Percentiles rank a stretch among this genome's conserved stretches.
phyloP scores from a whole-genome alignment of 768 basidiomycete genomes.

The Pleurotus ostreatus region DNA sequence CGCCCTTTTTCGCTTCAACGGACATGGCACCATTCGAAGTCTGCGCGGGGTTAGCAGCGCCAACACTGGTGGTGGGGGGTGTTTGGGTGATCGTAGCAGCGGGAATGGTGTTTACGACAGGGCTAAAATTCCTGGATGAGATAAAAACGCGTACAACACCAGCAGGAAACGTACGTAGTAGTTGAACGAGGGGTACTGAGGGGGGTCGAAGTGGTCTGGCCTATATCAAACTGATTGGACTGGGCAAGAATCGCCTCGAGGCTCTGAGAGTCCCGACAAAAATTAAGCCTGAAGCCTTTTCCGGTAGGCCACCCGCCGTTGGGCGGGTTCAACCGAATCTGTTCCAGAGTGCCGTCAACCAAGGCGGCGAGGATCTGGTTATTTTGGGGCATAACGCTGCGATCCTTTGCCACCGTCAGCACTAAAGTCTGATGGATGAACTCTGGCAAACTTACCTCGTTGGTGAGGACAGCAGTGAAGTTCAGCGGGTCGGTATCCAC shows the following conservation, averaged over 20 bases:
- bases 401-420: constrained; percentile 8
- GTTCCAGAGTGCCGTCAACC: constrained; percentile 44
- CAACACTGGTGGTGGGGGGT: neutral
- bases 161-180: constrained; percentile 13
- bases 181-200: constrained; percentile 11
- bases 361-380: constrained; percentile 51
- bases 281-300: constrained; percentile 64
- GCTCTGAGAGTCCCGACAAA: constrained; percentile 47
- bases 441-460: constrained; percentile 39
- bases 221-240: constrained; percentile 55
- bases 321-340: constrained; percentile 45
- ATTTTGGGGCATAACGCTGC: constrained; percentile 23
- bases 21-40: neutral
- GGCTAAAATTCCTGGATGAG: neutral
- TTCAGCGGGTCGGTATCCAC: constrained; percentile 64
- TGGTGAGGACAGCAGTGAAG: constrained; percentile 68
- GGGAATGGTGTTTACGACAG: neutral
- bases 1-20: neutral
- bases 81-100: neutral
- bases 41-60: neutral
- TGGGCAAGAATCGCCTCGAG: constrained; percentile 64
- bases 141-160: neutral
- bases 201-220: constrained; percentile 16
- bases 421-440: neutral
- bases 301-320: constrained; percentile 66